A percentile compares a stretch with the other conserved stretches of the same genome.
Evolutionary conservation across 805 yeast species (phyloP).

Genomic region (Ogataea saltuana): DNA sequence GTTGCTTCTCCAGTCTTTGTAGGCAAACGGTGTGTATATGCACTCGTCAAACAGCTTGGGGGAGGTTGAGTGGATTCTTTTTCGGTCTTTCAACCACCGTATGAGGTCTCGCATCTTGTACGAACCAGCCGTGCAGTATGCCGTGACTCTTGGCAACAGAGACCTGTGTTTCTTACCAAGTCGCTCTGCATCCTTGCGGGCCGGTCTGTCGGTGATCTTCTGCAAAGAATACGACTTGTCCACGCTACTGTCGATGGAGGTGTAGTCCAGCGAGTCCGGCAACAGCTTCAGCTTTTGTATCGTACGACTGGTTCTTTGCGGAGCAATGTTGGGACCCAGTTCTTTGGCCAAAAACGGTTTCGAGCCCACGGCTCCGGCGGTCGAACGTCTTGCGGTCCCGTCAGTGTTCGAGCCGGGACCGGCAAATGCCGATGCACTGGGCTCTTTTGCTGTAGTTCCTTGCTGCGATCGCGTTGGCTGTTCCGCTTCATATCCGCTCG

Average conservation of each 20-base stretch:
- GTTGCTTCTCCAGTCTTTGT: constrained; percentile 71
- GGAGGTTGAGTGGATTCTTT: constrained; percentile 68
- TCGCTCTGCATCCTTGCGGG: constrained; percentile 91
- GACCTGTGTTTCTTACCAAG: constrained; percentile 85
- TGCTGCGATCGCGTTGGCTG: constrained; percentile 1
- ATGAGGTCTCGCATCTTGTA: constrained; percentile 85
- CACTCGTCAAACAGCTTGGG: constrained; percentile 95
- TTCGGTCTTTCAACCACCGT: constrained; percentile 81
- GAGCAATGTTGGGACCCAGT: constrained; percentile 54
- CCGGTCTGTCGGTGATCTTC: constrained; percentile 81
- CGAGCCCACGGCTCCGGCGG: constrained; percentile 1
- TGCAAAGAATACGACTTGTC: constrained; percentile 75
- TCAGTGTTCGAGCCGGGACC: background rate
- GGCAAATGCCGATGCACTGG: background rate
- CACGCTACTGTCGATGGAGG: constrained; percentile 22
- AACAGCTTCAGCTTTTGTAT: constrained; percentile 70
- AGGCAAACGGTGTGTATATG: constrained; percentile 85
- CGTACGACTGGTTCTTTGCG: constrained; percentile 74
- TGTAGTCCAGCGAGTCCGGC: constrained; percentile 54
- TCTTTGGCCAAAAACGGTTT: constrained; percentile 32
- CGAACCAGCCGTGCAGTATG: constrained; percentile 93
- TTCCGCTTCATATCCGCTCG: background rate
- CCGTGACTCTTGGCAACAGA: constrained; percentile 88
- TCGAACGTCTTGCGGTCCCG: background rate
- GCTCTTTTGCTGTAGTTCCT: background rate